phyloP scores from a whole-genome alignment of 176 grass and related monocot genomes.

The Thinopyrum elongatum region DNA sequence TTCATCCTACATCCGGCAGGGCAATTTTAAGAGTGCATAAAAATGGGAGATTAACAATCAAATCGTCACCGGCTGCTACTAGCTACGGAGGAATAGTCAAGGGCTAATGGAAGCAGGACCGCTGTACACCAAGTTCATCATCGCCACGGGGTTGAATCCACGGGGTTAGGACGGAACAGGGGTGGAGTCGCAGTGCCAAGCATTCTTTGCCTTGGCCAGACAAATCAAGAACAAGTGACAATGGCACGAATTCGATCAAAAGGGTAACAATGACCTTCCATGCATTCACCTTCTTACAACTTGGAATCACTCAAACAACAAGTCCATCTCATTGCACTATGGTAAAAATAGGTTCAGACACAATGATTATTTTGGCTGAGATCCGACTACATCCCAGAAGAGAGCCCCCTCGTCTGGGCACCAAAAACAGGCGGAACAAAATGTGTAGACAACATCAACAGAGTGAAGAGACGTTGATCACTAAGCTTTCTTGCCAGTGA shows the following conservation, averaged over 20 bases:
- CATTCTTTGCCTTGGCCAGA: background rate
- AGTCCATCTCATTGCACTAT: background rate
- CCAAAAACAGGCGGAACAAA: slow-evolving; percentile 28
- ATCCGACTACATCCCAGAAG: background rate
- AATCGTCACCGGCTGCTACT: too few relatives aligned
- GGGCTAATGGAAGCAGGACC: background rate
- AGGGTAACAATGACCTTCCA: background rate
- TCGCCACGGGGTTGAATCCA: too few relatives aligned
- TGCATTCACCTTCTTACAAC: background rate
- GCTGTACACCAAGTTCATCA: background rate
- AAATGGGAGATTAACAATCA: background rate
- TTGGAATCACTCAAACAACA: background rate
- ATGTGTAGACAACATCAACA: background rate
- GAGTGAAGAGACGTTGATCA: background rate
- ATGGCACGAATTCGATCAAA: background rate
- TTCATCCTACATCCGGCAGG: too few relatives aligned
- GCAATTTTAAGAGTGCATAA: background rate
- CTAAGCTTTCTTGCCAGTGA: slow-evolving; percentile 59
- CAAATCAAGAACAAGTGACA: background rate
- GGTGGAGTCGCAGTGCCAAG: background rate
- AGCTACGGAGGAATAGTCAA: too few relatives aligned
- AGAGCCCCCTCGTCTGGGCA: background rate
- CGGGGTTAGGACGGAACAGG: too few relatives aligned
- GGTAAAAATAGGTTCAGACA: slow-evolving; percentile 14
- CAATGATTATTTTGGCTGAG: slow-evolving; percentile 38